A percentile compares a stretch with the other conserved stretches of the same genome.
Evolutionary conservation across 1,284 basidiomycete genomes (phyloP).

Genomic region (Tremellales sp.): DNA sequence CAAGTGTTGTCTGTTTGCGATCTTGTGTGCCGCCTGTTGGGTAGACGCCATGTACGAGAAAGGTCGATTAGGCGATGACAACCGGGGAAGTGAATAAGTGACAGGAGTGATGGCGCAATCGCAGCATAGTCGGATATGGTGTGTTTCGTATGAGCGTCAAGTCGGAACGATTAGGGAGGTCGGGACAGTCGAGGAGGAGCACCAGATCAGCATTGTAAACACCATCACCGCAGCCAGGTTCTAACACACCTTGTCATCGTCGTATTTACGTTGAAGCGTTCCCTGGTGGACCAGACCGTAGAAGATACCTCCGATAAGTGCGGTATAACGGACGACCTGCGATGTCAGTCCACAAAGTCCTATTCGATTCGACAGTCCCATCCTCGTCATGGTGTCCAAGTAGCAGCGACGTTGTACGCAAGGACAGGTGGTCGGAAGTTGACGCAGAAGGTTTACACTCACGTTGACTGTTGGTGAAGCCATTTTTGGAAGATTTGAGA

Average conservation of each 20-base stretch:
- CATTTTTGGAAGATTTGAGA: conserved; percentile 28
- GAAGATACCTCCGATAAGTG: conserved; percentile 78
- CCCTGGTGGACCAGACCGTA: conserved; percentile 92
- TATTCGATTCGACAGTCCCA: too few relatives aligned
- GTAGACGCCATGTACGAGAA: not conserved
- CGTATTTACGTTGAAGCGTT: conserved; percentile 77
- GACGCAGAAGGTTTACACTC: too few relatives aligned
- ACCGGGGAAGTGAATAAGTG: conserved; percentile 50
- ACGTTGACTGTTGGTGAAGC: conserved; percentile 44
- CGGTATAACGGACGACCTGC: conserved; percentile 93
- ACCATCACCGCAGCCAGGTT: not conserved
- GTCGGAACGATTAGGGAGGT: not conserved
- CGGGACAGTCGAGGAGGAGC: not conserved
- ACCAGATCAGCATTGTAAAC: not conserved
- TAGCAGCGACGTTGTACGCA: too few relatives aligned
- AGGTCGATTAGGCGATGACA: not conserved
- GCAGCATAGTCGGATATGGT: too few relatives aligned
- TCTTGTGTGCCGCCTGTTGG: conserved; percentile 39
- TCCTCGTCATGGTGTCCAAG: too few relatives aligned
- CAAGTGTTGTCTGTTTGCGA: conserved; percentile 55
- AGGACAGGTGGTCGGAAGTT: too few relatives aligned
- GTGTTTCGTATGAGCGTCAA: not conserved
- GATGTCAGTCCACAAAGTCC: too few relatives aligned
- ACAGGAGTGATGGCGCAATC: conserved; percentile 54
- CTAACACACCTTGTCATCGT: conserved; percentile 51